Conservation (phyloP, 208 protist genomes). For the Trypanosoma conorhini region DNA sequence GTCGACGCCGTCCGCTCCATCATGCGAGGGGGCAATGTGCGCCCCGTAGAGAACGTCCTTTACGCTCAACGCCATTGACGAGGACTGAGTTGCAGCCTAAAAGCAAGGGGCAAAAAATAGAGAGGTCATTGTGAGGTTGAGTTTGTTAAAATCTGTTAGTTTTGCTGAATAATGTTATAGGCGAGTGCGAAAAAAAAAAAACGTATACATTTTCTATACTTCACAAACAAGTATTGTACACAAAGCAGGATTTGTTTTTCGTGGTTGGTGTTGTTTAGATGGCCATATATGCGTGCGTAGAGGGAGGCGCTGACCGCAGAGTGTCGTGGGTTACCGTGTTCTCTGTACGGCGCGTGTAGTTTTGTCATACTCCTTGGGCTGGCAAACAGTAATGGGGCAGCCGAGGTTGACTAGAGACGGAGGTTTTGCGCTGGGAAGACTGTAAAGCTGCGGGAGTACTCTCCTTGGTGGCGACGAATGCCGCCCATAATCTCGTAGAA, state of each 20-base stretch:
- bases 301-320: no score
- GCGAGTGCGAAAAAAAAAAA: no score
- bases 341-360: no score
- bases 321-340: no score
- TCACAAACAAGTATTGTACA: no score
- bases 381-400: not conserved
- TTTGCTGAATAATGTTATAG: not conserved
- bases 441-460: not conserved
- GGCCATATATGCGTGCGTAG: no score
- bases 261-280: no score
- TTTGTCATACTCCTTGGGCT: not conserved
- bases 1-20: not conserved
- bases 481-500: conserved; percentile 7
- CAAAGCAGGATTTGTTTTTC: no score
- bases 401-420: not conserved
- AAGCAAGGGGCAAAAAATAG: not conserved
- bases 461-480: not conserved
- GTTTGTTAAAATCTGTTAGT: not conserved
- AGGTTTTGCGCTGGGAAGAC: not conserved
- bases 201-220: not conserved
- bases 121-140: not conserved
- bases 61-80: not conserved
- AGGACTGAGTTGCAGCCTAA: not conserved
- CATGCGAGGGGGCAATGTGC: conserved; percentile 14
- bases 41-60: conserved; percentile 9